Base-by-base conservation (phyloP, 306 rosid species). In the Abrus pulchellus region DNA sequence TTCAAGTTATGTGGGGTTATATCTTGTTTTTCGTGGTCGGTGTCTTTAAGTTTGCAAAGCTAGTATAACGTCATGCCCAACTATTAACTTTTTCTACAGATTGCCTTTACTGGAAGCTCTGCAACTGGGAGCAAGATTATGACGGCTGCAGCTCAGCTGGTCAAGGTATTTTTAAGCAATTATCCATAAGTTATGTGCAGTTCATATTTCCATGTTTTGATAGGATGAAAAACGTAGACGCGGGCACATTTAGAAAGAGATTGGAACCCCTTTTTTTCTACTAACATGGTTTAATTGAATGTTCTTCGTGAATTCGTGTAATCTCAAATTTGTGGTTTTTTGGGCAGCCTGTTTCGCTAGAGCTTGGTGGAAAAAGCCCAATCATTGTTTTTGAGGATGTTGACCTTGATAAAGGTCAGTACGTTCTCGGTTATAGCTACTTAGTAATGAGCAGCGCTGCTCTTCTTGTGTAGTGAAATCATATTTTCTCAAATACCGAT, bases 361-460 rank as follows among this genome's bases (percentile, higher is more conserved):
- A 95, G 93, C 96, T 95, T 53, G 99, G 99, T 80, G 99, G 99
- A 9, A 95, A 95, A 87, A 85, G 98, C 86, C 99, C 99, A 0
- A 80, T 95, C 82, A 74, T 95, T 81, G 83, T 95, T 85, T 95
- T 95, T 88, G 99, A 93, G 55, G 99, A 95, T 84, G 92, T 95
- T 74, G 99, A 95, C 85, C 89, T 95, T 29, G 99, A 95, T 83
- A 93, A 93, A 83, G 98, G 99, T 95, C 32, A 87, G 99, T 90
- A 45, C 76, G 72, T 84, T 66, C 72, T 80, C 33, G 56, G 63
- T 43, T 73, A 33, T 27, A 78, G 20, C 9, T 49, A 38, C 53
- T 79, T 75, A 57, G 47, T 61, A 83, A 44, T 53, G 72, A 49
- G 62, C 71, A 62, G 9, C 61, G 30, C 59, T 5, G 67, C 38